Evolutionary conservation across 768 basidiomycete genomes (phyloP).

Genomic region (Auriscalpium microsporum): DNA sequence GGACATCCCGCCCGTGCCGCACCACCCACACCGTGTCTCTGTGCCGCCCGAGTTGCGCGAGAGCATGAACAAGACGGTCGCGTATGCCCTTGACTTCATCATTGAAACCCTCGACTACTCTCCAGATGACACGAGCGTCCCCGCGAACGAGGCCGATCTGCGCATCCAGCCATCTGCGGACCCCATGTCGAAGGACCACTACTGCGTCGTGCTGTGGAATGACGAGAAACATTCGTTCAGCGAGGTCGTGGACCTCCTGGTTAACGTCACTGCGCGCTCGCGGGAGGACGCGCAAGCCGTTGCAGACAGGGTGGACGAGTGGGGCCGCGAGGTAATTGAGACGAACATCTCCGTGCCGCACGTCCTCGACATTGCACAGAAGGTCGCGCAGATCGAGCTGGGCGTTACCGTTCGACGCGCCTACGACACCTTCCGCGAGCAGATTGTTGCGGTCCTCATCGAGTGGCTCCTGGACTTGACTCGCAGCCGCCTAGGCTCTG

Average conservation of each 20-base stretch:
- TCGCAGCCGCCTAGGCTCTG: slow-evolving; percentile 59
- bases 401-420: slow-evolving; percentile 84
- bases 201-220: slow-evolving; percentile 85
- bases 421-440: slow-evolving; percentile 83
- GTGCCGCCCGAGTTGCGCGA: slow-evolving; percentile 62
- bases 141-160: slow-evolving; percentile 57
- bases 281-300: slow-evolving; percentile 49
- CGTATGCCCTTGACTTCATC: slow-evolving; percentile 73
- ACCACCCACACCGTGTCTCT: slow-evolving; percentile 47
- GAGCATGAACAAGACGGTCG: slow-evolving; percentile 66
- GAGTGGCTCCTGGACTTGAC: slow-evolving; percentile 81
- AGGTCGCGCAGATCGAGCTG: slow-evolving; percentile 81
- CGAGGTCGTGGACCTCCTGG: slow-evolving; percentile 71
- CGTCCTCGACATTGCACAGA: slow-evolving; percentile 71
- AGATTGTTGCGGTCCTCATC: slow-evolving; percentile 73
- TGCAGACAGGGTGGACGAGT: slow-evolving; percentile 60
- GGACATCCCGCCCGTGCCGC: slow-evolving; percentile 51
- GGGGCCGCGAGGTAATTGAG: slow-evolving; percentile 79
- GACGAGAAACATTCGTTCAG: slow-evolving; percentile 95
- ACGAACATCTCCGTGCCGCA: slow-evolving; percentile 45
- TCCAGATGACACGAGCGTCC: slow-evolving; percentile 68
- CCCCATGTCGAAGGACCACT: slow-evolving; percentile 71
- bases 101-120: slow-evolving; percentile 78
- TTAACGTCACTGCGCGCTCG: slow-evolving; percentile 44
- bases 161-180: slow-evolving; percentile 69